Percentiles rank a stretch among this genome's conserved stretches.
Evolutionary conservation across 495 filamentous ascomycete genomes (phyloP).

Genomic region (Tuber melanosporum): DNA sequence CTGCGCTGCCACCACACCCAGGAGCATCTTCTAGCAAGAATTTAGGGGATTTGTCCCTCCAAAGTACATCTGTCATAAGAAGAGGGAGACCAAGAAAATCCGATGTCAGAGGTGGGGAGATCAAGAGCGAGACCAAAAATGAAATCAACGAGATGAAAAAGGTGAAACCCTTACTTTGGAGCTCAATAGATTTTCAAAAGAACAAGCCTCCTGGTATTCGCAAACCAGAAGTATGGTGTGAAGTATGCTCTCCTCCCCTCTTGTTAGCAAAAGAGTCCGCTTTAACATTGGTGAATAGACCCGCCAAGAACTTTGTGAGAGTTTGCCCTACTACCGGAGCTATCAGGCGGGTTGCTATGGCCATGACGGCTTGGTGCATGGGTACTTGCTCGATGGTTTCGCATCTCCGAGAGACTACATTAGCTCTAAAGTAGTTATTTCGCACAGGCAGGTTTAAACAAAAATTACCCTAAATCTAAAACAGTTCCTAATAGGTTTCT

Average conservation of each 20-base stretch:
- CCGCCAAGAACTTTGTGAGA: constrained; percentile 60
- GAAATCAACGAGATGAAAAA: constrained; percentile 13
- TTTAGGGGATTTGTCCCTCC: not conserved
- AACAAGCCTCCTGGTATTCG: constrained; percentile 32
- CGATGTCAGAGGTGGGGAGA: constrained; percentile 9
- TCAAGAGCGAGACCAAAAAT: constrained; percentile 12
- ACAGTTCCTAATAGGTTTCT: constrained; percentile 16
- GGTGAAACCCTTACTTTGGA: not conserved
- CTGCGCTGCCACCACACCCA: not conserved
- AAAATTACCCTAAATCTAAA: not conserved
- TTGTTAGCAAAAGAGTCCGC: not conserved
- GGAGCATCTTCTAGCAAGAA: not conserved
- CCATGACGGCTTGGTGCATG: constrained; percentile 47
- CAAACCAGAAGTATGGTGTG: constrained; percentile 36
- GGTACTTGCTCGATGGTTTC: constrained; percentile 59
- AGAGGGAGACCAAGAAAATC: constrained; percentile 14
- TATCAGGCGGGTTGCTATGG: constrained; percentile 59
- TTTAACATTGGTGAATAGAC: constrained; percentile 41
- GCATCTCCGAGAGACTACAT: constrained; percentile 54
- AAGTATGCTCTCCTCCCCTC: constrained; percentile 18
- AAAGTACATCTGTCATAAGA: not conserved
- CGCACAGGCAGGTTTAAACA: constrained; percentile 53
- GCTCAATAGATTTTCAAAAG: constrained; percentile 23
- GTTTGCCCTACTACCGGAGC: constrained; percentile 58
- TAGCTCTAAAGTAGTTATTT: constrained; percentile 60